Percentiles rank a stretch among this genome's conserved stretches.
phyloP scores from a whole-genome alignment of 768 basidiomycete species.

The Naematelia encephala region DNA sequence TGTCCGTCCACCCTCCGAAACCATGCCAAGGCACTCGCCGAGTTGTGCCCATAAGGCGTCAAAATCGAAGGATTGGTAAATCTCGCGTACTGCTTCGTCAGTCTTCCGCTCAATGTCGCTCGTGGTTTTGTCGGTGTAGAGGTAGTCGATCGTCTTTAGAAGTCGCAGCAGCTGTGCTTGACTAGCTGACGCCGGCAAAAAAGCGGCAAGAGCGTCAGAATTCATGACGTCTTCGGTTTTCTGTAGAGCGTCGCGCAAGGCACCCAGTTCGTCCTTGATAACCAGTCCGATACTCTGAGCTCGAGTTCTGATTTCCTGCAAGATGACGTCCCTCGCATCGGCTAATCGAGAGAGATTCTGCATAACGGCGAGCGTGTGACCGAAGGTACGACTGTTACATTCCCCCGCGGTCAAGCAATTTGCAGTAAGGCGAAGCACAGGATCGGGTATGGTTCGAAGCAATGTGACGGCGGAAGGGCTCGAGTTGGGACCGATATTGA shows the following conservation, averaged over 20 bases:
- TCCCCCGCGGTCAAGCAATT: slow-evolving; percentile 97
- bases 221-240: slow-evolving; percentile 61
- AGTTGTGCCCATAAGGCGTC: slow-evolving; percentile 81
- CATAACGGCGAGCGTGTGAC: slow-evolving; percentile 83
- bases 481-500: background rate
- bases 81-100: slow-evolving; percentile 69
- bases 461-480: background rate
- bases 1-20: slow-evolving; percentile 73
- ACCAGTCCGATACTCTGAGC: slow-evolving; percentile 82
- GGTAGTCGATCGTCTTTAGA: slow-evolving; percentile 92
- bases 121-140: slow-evolving; percentile 34
- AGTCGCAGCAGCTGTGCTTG: slow-evolving; percentile 96
- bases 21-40: slow-evolving; percentile 78
- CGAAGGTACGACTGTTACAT: slow-evolving; percentile 94
- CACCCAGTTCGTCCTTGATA: slow-evolving; percentile 72
- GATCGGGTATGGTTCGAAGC: slow-evolving; percentile 61
- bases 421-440: slow-evolving; percentile 83
- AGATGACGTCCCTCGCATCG: slow-evolving; percentile 81
- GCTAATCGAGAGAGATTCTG: slow-evolving; percentile 86
- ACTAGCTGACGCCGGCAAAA: slow-evolving; percentile 87
- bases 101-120: slow-evolving; percentile 29
- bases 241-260: slow-evolving; percentile 65
- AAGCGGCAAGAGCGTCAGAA: slow-evolving; percentile 61
- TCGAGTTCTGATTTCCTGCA: slow-evolving; percentile 77
- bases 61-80: slow-evolving; percentile 90